These are phyloP conservation scores for Fusarium subglutinans DNA, from an alignment of 2,329 filamentous ascomycete genomes.

Conservation along the genomic window DNA sequence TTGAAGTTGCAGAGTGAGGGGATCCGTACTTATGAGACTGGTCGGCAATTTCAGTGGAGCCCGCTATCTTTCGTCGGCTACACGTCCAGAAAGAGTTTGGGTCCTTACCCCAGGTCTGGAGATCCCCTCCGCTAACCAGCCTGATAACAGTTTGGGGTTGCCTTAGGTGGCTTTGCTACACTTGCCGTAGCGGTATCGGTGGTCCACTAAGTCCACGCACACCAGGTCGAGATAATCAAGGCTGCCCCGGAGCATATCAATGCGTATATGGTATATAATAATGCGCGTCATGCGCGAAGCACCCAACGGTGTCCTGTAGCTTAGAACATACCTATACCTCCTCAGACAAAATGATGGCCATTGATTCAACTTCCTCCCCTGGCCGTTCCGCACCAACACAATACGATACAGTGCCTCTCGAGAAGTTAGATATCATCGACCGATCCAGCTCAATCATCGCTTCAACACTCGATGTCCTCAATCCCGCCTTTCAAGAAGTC, in stretches of 20 bases:
- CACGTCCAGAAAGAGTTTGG: neutral
- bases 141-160: neutral
- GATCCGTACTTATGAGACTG: neutral
- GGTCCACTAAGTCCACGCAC: rapidly evolving
- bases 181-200: neutral
- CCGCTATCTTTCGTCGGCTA: neutral
- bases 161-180: neutral
- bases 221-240: rapidly evolving
- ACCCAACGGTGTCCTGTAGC: too few species aligned
- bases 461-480: neutral
- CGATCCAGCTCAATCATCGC: neutral
- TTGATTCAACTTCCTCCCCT: neutral
- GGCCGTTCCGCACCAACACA: neutral
- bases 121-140: neutral
- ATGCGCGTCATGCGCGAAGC: too few species aligned
- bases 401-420: rapidly evolving
- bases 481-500: neutral
- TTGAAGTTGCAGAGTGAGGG: neutral
- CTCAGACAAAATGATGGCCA: neutral
- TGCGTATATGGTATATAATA: neutral
- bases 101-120: neutral
- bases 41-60: neutral
- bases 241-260: neutral
- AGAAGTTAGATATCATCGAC: neutral
- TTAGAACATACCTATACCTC: neutral